Conservation (phyloP, 2,329 filamentous ascomycete species). For the Myotisia sp. region DNA sequence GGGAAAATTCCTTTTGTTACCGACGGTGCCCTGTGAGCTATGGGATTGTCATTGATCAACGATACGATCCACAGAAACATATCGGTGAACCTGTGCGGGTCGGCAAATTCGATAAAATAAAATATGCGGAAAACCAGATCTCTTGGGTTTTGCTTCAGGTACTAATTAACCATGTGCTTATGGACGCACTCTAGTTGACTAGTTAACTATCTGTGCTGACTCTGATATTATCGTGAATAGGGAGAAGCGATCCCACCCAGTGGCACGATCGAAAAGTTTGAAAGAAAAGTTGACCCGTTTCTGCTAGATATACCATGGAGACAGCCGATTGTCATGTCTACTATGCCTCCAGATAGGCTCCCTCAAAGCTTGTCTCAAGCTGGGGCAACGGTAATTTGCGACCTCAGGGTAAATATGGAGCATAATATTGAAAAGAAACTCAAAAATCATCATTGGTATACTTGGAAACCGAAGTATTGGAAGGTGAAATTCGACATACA, state of each 20-base stretch:
- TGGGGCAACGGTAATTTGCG: conserved; percentile 19
- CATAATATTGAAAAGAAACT: conserved; percentile 20
- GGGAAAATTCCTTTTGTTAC: conserved; percentile 18
- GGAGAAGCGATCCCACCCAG: conserved; percentile 14
- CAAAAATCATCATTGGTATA: conserved; percentile 26
- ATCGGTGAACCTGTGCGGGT: conserved; percentile 16
- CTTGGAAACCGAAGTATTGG: conserved; percentile 19
- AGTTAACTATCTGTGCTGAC: background rate
- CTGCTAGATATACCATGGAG: conserved; percentile 16
- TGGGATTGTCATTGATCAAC: conserved; percentile 22
- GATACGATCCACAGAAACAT: conserved; percentile 20
- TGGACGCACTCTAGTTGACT: background rate
- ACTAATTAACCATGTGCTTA: conserved; percentile 1
- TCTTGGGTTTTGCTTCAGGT: conserved; percentile 25
- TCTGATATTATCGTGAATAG: conserved; percentile 9
- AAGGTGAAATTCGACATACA: conserved; percentile 20
- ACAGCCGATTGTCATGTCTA: conserved; percentile 23
- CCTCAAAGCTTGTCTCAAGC: conserved; percentile 15
- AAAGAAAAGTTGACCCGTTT: conserved; percentile 16
- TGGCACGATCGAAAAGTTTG: conserved; percentile 17
- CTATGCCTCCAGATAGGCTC: conserved; percentile 13
- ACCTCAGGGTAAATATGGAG: conserved; percentile 18
- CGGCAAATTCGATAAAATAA: conserved; percentile 21
- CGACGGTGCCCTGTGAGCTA: conserved; percentile 24
- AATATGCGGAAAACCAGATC: conserved; percentile 22